These are phyloP conservation scores for Cryptosporidium andersoni DNA, from an alignment of 169 alveolate species.

Conservation along the genomic window DNA sequence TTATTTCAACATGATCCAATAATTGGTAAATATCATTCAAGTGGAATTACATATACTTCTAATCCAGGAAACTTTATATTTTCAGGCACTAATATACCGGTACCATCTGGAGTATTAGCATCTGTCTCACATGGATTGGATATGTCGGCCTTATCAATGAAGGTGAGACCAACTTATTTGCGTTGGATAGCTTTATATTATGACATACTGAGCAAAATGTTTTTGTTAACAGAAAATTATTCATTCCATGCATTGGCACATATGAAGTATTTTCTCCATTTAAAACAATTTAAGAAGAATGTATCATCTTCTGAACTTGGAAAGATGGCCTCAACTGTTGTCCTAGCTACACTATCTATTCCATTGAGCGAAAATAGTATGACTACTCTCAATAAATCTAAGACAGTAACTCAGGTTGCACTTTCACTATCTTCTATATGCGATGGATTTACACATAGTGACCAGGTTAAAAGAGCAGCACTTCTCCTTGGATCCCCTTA, in stretches of 20 bases:
- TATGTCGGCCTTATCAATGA: slow-evolving; percentile 14
- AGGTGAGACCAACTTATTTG: slow-evolving; percentile 76
- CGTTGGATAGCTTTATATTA: slow-evolving; percentile 90
- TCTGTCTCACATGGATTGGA: not conserved
- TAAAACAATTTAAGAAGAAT: slow-evolving; percentile 83
- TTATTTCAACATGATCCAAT: slow-evolving; percentile 59
- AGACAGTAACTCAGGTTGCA: not conserved
- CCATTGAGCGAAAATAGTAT: slow-evolving; percentile 71
- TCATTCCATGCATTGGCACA: slow-evolving; percentile 93
- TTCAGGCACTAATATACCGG: not conserved
- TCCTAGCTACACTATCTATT: slow-evolving; percentile 84
- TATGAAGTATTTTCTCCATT: slow-evolving; percentile 82
- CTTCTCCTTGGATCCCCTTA: slow-evolving; percentile 82
- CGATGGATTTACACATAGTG: slow-evolving; percentile 16
- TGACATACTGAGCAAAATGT: slow-evolving; percentile 87
- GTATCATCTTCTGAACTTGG: slow-evolving; percentile 80
- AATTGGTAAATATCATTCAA: slow-evolving; percentile 25
- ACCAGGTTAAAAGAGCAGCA: slow-evolving; percentile 86
- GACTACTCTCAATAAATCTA: slow-evolving; percentile 32
- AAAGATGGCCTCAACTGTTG: slow-evolving; percentile 83
- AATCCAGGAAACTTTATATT: not conserved
- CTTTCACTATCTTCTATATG: slow-evolving; percentile 2
- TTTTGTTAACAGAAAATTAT: slow-evolving; percentile 91
- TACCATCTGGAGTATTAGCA: not conserved
- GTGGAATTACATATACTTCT: not conserved